Base-by-base conservation (phyloP, 1,139 yeast species). In the Geotrichum restrictum region DNA sequence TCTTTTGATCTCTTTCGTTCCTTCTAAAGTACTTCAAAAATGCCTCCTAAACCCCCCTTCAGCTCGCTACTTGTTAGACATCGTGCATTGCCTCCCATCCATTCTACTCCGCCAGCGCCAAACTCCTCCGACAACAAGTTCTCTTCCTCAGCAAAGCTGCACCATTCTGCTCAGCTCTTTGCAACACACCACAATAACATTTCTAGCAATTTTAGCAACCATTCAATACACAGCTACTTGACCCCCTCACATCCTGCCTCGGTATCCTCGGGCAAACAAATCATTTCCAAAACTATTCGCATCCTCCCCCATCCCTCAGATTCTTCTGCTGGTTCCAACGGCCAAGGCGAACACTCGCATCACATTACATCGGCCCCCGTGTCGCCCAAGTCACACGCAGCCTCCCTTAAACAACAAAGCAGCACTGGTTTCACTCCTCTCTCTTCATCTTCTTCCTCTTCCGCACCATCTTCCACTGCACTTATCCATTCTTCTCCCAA, bases 11-110 rank as follows among this genome's bases (percentile, higher is more conserved):
- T n/a, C n/a, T n/a, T n/a, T n/a, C n/a, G n/a, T n/a, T n/a, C n/a
- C n/a, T n/a, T n/a, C n/a, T n/a, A n/a, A n/a, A n/a, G n/a, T n/a
- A 13, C 34, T 32, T 34, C 24, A 7, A 42, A 13, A 18, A 48
- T 48, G 52, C 52, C 52, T 27, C 52, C 52, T 16, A 48, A 43
- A 22, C 43, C 52, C 6, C 47, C 45, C 3, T 32, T 40, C 18
- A 13, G 27, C 14, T 42, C 48, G 22, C 46, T 48, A n/a, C 48
- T 48, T 8, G 52, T 43, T 43, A 48, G 52, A 48, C 52, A 42
- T 29, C 40, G 48, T 11, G 36, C 36, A 3, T 19, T 41, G 4
- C 36, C 45, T n/a, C 45, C 36, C n/a, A 41, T 41, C 8, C 34
- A 41, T 19, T 41, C 45, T 14, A 14, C 45, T 2, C 14, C 45